phyloP scores from a whole-genome alignment of 2,329 filamentous ascomycete genomes.

The Triangularia verruculosa region DNA sequence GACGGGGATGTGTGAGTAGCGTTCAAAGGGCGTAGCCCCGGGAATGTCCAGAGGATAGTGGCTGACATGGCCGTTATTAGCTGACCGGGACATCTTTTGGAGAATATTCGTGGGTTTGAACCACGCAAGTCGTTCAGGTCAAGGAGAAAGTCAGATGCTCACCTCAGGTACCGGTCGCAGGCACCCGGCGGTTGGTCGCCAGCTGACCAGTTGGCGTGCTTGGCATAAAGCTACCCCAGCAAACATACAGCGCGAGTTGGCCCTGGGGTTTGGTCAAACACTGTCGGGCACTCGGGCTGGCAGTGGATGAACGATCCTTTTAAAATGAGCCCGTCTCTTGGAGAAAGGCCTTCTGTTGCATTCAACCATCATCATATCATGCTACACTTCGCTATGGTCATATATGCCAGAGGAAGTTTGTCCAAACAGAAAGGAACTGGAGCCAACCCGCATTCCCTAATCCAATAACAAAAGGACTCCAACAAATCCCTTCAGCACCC shows the following conservation, averaged over 20 bases:
- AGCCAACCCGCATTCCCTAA: background rate
- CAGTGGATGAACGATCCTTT: no score
- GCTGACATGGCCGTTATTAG: background rate
- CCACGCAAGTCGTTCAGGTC: background rate
- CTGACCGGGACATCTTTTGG: background rate
- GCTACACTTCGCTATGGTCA: background rate
- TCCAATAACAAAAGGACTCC: background rate
- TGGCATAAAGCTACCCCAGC: no score
- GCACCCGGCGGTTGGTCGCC: no score
- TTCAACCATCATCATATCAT: background rate
- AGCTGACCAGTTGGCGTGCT: no score
- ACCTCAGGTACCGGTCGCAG: no score
- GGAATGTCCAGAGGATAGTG: conserved; percentile 37
- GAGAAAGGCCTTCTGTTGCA: no score
- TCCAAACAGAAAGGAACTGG: background rate
- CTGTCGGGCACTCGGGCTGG: no score
- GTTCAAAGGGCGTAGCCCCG: conserved; percentile 29
- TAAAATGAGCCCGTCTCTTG: no score
- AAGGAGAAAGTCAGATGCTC: no score
- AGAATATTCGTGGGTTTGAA: no score
- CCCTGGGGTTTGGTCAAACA: no score
- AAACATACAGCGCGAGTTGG: no score
- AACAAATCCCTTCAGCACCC: background rate
- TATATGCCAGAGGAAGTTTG: background rate
- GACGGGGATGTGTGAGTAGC: conserved; percentile 35